Conservation (phyloP, 225 moss, liverwort and hornwort species). For the Pleurozium schreberi region DNA sequence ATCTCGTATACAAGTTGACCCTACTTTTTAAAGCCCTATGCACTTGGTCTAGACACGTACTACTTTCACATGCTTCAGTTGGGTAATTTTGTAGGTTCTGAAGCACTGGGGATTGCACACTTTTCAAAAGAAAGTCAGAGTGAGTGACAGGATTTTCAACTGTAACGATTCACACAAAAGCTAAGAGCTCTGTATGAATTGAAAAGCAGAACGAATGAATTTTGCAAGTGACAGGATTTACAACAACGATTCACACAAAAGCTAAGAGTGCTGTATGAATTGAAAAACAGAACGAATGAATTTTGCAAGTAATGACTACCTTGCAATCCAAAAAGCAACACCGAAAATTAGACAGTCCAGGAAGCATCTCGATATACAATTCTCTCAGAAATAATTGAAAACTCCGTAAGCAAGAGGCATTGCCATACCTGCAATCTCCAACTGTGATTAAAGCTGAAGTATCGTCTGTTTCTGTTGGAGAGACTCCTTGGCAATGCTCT, state of each 20-base stretch:
- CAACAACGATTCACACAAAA: background rate
- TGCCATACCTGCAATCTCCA: background rate
- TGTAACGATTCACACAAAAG: background rate
- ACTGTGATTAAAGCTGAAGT: background rate
- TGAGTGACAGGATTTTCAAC: background rate
- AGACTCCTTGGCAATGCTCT: background rate
- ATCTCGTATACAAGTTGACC: background rate
- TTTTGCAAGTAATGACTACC: background rate
- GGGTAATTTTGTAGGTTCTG: background rate
- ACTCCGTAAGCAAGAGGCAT: background rate
- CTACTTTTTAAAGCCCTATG: background rate
- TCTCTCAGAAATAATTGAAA: background rate
- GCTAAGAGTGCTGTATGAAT: no score
- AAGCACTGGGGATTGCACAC: background rate
- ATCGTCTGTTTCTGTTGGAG: background rate
- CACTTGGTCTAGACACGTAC: background rate
- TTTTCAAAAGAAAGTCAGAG: background rate
- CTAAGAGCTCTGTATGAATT: no score
- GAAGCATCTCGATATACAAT: background rate
- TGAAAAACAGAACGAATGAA: background rate
- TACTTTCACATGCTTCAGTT: background rate
- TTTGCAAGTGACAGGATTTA: background rate
- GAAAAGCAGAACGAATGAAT: background rate
- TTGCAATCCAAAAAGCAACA: background rate
- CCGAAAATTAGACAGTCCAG: background rate